A percentile compares a stretch with the other conserved stretches of the same genome.
Conservation (phyloP, 306 rosid genomes). For the Cucurbita argyrosperma region DNA sequence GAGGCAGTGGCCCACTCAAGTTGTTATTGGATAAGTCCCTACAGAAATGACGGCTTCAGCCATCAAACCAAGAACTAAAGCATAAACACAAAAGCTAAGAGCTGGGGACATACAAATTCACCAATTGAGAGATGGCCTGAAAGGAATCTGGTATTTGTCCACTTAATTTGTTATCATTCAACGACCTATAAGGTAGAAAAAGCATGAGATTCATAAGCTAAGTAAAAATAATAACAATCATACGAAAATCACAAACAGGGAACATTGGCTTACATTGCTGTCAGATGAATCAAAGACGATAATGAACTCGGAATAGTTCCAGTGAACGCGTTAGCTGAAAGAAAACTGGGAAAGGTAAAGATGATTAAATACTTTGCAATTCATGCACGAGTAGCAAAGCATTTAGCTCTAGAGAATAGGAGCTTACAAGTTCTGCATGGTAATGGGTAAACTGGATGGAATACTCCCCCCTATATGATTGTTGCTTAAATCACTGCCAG, state of each 20-base stretch:
- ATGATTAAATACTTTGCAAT: constrained; percentile 21
- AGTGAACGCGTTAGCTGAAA: constrained; percentile 63
- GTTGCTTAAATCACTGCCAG: constrained; percentile 78
- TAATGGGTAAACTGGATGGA: constrained; percentile 65
- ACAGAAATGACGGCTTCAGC: constrained; percentile 18
- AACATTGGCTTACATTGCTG: constrained; percentile 42
- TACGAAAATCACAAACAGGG: not conserved
- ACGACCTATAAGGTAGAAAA: constrained; percentile 55
- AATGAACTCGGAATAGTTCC: constrained; percentile 70
- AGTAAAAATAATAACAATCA: not conserved
- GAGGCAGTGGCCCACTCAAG: constrained; percentile 73
- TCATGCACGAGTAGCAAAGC: constrained; percentile 4
- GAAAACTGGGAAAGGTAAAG: constrained; percentile 59
- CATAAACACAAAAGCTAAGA: not conserved
- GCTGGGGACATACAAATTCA: constrained; percentile 61
- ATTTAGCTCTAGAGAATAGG: not conserved
- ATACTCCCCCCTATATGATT: constrained; percentile 79
- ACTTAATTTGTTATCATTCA: constrained; percentile 48
- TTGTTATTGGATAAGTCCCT: constrained; percentile 80
- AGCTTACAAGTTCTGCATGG: constrained; percentile 62
- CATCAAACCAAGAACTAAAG: constrained; percentile 7
- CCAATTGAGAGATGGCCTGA: constrained; percentile 32
- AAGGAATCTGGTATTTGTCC: constrained; percentile 81
- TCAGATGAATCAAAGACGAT: constrained; percentile 42
- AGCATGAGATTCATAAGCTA: not conserved